Conservation (phyloP, 257 asterid genomes). For the Solanum ossicruentum region DNA sequence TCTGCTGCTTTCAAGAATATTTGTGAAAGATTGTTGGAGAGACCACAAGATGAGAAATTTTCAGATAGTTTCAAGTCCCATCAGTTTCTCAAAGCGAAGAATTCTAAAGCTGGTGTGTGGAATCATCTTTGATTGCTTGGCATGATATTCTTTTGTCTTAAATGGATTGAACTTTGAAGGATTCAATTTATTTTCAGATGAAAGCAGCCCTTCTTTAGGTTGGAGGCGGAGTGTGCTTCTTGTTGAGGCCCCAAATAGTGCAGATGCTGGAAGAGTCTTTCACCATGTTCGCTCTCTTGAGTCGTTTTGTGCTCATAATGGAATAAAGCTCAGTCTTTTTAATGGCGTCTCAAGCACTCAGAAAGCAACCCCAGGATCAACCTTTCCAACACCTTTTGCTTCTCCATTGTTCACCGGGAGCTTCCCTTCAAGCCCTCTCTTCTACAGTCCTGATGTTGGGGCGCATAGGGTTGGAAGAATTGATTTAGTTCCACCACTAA, state of each 20-base stretch:
- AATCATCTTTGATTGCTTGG: neutral
- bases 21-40: conserved; percentile 71
- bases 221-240: conserved; percentile 91
- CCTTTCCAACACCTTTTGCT: conserved; percentile 58
- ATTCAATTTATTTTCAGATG: conserved; percentile 26
- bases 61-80: conserved; percentile 45
- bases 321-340: conserved; percentile 48
- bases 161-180: neutral
- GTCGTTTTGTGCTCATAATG: conserved; percentile 59
- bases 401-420: conserved; percentile 98
- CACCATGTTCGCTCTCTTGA: conserved; percentile 89
- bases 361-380: conserved; percentile 50
- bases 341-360: conserved; percentile 42
- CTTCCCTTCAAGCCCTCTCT: conserved; percentile 78
- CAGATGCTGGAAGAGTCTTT: conserved; percentile 87
- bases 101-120: conserved; percentile 20
- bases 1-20: conserved; percentile 54
- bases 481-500: conserved; percentile 85
- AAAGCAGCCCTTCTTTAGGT: conserved; percentile 68
- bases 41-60: conserved; percentile 60
- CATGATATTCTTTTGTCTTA: neutral
- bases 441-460: conserved; percentile 82
- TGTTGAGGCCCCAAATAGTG: conserved; percentile 89
- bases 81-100: conserved; percentile 39
- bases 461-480: conserved; percentile 57